These are phyloP conservation scores for Ogataea nonfermentans DNA, from an alignment of 805 yeast species.

Conservation along the genomic window DNA sequence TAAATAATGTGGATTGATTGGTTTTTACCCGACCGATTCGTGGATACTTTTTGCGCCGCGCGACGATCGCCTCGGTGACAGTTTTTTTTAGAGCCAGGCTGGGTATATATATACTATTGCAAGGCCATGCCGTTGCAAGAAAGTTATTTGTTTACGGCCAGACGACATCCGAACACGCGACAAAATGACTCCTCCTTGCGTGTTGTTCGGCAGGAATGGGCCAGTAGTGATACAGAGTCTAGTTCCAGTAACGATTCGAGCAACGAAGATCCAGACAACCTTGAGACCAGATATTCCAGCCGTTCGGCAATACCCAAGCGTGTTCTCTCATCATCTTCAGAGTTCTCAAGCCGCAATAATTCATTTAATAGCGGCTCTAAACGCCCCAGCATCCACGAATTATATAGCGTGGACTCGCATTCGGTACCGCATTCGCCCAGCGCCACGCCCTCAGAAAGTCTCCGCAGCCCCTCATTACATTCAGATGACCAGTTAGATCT, in stretches of 20 bases:
- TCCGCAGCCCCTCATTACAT: not conserved
- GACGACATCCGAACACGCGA: no score
- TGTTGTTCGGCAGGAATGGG: not conserved
- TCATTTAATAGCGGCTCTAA: slow-evolving; percentile 15
- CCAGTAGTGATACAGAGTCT: slow-evolving; percentile 2
- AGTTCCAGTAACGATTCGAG: slow-evolving; percentile 9
- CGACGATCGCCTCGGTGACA: no score
- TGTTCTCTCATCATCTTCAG: slow-evolving; percentile 17
- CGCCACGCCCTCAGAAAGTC: slow-evolving; percentile 7
- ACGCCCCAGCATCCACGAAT: slow-evolving; percentile 16
- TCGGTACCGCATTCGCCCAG: slow-evolving; percentile 19
- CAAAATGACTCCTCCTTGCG: no score
- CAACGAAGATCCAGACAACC: slow-evolving; percentile 14
- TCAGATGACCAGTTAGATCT: slow-evolving; percentile 7
- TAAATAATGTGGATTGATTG: no score
- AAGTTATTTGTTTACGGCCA: no score
- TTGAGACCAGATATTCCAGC: not conserved
- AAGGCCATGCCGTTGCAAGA: not conserved
- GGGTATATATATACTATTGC: not conserved
- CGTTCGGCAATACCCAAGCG: slow-evolving; percentile 2
- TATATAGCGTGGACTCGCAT: slow-evolving; percentile 10
- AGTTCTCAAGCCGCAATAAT: slow-evolving; percentile 19
- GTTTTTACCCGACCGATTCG: not conserved
- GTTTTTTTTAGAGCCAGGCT: not conserved
- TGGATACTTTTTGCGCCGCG: no score